Base-by-base conservation (phyloP, 176 grass and related monocot species). In the Oryza coarctata region DNA sequence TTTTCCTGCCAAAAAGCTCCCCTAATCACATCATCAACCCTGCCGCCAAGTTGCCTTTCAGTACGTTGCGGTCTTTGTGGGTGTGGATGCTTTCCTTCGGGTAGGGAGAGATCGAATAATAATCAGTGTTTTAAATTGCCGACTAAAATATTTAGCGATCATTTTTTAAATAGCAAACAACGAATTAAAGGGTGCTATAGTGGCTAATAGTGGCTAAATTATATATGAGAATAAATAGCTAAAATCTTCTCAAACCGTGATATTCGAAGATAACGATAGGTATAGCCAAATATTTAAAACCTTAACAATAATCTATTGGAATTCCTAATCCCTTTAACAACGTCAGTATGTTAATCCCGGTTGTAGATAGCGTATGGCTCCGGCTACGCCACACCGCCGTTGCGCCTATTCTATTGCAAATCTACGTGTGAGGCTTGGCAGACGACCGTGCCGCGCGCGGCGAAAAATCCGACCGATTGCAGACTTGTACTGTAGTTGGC, bases 371-470 rank as follows among this genome's bases (percentile, higher is more conserved):
- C 22, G 55, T 23, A 39, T 55, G 87, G 82, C 70, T 30, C 47
- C 40, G 18, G 14, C 18, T 40, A 25, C 9, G 70, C 81, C 81
- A 80, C 76, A 52, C 63, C 63, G 32, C 75, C 70, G 4, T 47
- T 2, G 17, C 28, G 15, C n/a, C 38, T 84, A 39, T 74, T 74
- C 26, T 68, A 74, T 43, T 8, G 68, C 68, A 44, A 3, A 23
- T 60, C 4, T 45, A 7, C 9, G 50, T 38, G 43, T 45, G 43
- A 45, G 13, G 43, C 43, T 39, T 15, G 17, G 45, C 45, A 49
- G 45, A 49, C 11, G 45, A 49, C 43, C 49, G 18, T 52, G 40
- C 40, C 40, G 40, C 10, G 10, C 40, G 40, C 43, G 50, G 50
- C n/a, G 50, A 55, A 55, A 55, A 55, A 55, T 55, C 20, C 20